Conservation (phyloP, 2,329 filamentous ascomycete genomes). For the Aspergillus pseudonomiae region DNA sequence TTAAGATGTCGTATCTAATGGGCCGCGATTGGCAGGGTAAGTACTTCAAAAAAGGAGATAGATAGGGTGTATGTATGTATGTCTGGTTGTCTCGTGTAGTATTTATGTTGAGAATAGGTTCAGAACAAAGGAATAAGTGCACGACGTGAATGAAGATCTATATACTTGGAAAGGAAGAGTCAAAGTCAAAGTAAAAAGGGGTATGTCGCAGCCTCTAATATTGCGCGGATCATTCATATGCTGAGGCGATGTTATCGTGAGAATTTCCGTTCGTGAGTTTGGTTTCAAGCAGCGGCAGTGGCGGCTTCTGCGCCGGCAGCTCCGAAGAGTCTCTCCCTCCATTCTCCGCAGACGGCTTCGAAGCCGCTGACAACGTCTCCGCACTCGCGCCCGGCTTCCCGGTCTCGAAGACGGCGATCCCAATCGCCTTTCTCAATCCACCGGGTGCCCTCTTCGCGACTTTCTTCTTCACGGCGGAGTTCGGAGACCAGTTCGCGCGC, state of each 20-base stretch:
- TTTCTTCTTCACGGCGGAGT: slow-evolving; percentile 79
- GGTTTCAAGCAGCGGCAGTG: slow-evolving; percentile 34
- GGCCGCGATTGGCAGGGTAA: background rate
- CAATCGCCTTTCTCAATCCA: slow-evolving; percentile 84
- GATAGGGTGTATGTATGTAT: slow-evolving; percentile 1
- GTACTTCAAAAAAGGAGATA: background rate
- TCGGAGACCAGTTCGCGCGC: slow-evolving; percentile 85
- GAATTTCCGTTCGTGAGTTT: background rate
- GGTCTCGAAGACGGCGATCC: slow-evolving; percentile 72
- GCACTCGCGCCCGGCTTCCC: slow-evolving; percentile 84
- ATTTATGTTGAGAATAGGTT: background rate
- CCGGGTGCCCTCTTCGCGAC: slow-evolving; percentile 76
- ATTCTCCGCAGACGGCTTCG: slow-evolving; percentile 83
- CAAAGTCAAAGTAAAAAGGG: background rate
- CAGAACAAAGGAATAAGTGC: background rate
- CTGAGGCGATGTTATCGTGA: background rate
- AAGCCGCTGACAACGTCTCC: slow-evolving; percentile 89
- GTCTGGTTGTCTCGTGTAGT: background rate
- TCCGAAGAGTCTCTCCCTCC: slow-evolving; percentile 75
- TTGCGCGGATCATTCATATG: background rate
- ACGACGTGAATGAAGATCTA: background rate
- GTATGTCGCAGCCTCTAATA: slow-evolving; percentile 1
- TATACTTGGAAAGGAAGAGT: background rate
- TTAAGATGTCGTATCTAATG: background rate
- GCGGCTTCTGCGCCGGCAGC: slow-evolving; percentile 34